Conservation (phyloP, 2,329 filamentous ascomycete genomes). For the Huntiella decipiens region DNA sequence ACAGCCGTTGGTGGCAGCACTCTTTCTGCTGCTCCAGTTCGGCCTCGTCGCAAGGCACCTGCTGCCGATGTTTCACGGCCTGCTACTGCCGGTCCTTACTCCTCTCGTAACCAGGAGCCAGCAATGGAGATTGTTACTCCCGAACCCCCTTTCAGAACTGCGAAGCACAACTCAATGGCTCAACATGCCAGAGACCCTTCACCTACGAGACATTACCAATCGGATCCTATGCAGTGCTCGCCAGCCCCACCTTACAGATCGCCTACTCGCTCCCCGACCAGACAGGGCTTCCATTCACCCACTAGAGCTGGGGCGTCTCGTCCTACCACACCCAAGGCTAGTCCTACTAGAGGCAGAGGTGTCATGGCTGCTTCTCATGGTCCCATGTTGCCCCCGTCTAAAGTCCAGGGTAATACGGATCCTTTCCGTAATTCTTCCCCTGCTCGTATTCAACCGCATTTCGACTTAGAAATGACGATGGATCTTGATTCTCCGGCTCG, state of each 20-base stretch:
- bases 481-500: not conserved
- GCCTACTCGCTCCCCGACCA: constrained; percentile 5
- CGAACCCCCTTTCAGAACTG: constrained; percentile 27
- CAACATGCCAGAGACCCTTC: too few relatives aligned
- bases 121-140: constrained; percentile 17
- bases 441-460: not conserved
- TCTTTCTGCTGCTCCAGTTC: constrained; percentile 44
- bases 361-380: constrained; percentile 2
- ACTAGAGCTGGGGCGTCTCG: constrained; percentile 4
- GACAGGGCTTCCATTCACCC: constrained; percentile 1
- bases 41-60: constrained; percentile 38
- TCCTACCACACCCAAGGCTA: constrained; percentile 7
- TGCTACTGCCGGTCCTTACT: constrained; percentile 47
- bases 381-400: constrained; percentile 1
- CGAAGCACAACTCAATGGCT: constrained; percentile 12
- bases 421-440: not conserved
- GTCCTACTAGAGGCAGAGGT: constrained; percentile 6
- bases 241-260: constrained; percentile 2
- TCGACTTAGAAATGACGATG: not conserved
- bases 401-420: not conserved
- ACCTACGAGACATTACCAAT: constrained; percentile 1
- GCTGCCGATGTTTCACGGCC: constrained; percentile 31
- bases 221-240: constrained; percentile 7
- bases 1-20: constrained; percentile 32
- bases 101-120: constrained; percentile 34